phyloP scores from a whole-genome alignment of 2,329 filamentous ascomycete species.

The Arthrocladium fulminans region DNA sequence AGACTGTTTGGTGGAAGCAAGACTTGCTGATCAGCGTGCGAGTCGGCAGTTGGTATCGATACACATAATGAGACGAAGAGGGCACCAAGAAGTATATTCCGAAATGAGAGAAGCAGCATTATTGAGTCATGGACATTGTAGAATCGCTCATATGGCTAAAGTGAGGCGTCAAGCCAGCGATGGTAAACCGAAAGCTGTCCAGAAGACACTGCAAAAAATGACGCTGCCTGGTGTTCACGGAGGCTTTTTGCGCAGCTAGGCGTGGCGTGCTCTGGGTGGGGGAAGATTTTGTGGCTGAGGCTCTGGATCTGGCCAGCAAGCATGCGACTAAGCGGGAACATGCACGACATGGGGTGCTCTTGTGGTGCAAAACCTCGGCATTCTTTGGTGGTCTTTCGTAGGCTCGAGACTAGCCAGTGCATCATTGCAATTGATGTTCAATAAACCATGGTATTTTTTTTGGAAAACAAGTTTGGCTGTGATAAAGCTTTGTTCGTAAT shows the following conservation, averaged over 20 bases:
- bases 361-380: no score
- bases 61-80: conserved; percentile 1
- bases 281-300: no score
- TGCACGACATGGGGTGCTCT: no score
- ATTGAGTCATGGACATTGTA: conserved; percentile 2
- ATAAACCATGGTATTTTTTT: no score
- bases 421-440: no score
- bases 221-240: conserved; percentile 1
- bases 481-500: no score
- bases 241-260: background rate
- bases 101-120: background rate
- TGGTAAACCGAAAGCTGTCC: background rate
- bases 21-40: conserved; percentile 1
- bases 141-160: background rate
- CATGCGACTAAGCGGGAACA: no score
- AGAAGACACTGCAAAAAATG: background rate
- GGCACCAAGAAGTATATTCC: background rate
- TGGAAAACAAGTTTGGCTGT: no score
- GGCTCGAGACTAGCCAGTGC: no score
- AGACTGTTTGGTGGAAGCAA: background rate
- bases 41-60: background rate
- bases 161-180: background rate
- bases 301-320: no score
- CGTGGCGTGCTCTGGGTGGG: background rate
- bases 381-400: no score